Base-by-base conservation (phyloP, 139 green algal species). In the Tetradesmus lagerheimii region DNA sequence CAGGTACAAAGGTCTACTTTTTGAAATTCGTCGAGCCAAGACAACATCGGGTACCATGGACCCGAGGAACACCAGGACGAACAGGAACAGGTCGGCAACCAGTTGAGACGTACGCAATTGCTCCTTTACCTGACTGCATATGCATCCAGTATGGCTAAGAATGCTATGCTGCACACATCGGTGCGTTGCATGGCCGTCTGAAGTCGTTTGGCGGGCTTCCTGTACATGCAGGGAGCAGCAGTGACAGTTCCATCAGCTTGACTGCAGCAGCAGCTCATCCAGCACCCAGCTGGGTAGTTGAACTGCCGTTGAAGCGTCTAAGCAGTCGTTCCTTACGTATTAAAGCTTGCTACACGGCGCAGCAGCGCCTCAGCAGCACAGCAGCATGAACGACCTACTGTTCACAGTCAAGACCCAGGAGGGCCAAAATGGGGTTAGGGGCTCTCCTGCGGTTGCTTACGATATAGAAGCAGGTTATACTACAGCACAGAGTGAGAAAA, bases 341-440 rank as follows among this genome's bases (percentile, higher is more conserved):
- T n/a, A 31, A 8, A n/a, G 8, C 0, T 71, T n/a, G 57, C 16
- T 23, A 71, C 23, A 31, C n/a, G 57, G 57, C 57, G 31, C 75
- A 14, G 29, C n/a, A 81, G 75, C 75, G 20, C 15, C n/a, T n/a
- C 3, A 23, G 75, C 35, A 81, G 57, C 25, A 2, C 67, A 77
- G 76, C 41, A 75, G 78, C 37, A 96, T 97, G 95, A 96, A 96
- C 64, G 95, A 97, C 62, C 83, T 97, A 4, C 47, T 97, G 9
- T 90, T 87, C 8, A 53, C 82, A 15, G 94, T 97, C 29, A 94
- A 93, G 93, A 94, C 47, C 31, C 86, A 76, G n/a, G 88, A 91
- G 77, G 23, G 34, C 35, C 8, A 45, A 0, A 87, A 47, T 31
- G 64, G 35, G 38, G 83, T 71, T 74, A 35, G 45, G 66, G 41